A percentile compares a stretch with the other conserved stretches of the same genome.
These are phyloP conservation scores for Populus tomentosa DNA, from an alignment of 441 rosid genomes.

Conservation along the genomic window DNA sequence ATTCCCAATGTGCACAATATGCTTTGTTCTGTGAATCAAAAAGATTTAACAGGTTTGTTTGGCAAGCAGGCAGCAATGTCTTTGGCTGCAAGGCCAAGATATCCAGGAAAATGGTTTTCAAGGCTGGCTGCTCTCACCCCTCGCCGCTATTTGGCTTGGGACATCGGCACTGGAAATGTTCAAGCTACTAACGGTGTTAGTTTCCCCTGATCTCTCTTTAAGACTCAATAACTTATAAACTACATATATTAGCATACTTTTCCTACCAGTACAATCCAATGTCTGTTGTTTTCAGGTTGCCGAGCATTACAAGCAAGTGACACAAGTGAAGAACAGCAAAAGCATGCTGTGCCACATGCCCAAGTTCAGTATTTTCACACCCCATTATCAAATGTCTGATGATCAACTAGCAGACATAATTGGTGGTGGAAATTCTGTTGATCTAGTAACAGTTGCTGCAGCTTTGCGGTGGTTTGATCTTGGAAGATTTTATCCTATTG, in stretches of 20 bases:
- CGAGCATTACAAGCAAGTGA: neutral
- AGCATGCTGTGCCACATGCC: too few species aligned
- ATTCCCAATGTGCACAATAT: too few species aligned
- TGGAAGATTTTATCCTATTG: too few species aligned
- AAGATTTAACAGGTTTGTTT: constrained; percentile 24
- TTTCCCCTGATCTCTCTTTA: neutral
- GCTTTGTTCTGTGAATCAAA: too few species aligned
- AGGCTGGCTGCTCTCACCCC: constrained; percentile 45
- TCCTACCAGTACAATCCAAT: neutral
- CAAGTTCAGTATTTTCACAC: too few species aligned
- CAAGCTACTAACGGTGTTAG: constrained; percentile 59
- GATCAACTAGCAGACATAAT: too few species aligned
- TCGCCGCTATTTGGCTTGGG: constrained; percentile 51
- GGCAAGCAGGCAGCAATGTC: constrained; percentile 49
- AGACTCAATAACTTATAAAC: too few species aligned
- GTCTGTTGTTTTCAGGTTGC: neutral
- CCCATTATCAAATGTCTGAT: too few species aligned
- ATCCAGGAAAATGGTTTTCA: constrained; percentile 48
- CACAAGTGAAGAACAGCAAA: neutral
- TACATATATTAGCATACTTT: too few species aligned
- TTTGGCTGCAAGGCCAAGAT: constrained; percentile 45
- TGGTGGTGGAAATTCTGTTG: too few species aligned
- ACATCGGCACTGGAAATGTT: constrained; percentile 59
- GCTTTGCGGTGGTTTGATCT: too few species aligned
- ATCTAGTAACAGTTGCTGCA: too few species aligned